Evolutionary conservation across 2,329 filamentous ascomycete species (phyloP).

Genomic region (Ceratocystis colombiana): DNA sequence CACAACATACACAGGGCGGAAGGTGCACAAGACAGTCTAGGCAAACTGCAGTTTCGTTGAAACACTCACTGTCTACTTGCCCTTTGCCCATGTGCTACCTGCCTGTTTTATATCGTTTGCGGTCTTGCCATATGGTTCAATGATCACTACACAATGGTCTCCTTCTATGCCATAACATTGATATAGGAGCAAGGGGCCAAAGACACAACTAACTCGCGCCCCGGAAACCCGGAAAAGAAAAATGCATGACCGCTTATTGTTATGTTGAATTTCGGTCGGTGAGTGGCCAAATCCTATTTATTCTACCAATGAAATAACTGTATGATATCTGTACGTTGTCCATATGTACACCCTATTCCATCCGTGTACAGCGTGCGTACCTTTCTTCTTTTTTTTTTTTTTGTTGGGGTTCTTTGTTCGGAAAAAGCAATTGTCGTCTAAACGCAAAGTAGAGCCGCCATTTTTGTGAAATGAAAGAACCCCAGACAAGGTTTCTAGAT

Average conservation of each 20-base stretch:
- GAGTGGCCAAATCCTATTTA: too few species aligned
- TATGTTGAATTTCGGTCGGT: too few species aligned
- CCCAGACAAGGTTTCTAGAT: not conserved
- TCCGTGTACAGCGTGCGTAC: not conserved
- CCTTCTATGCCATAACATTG: too few species aligned
- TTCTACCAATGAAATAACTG: too few species aligned
- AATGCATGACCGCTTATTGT: too few species aligned
- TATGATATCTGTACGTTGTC: too few species aligned
- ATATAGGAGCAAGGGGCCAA: too few species aligned
- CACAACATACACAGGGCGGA: not conserved
- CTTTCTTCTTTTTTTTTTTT: constrained; percentile 1
- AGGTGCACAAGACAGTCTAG: not conserved
- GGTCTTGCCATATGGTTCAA: too few species aligned
- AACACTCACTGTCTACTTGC: not conserved
- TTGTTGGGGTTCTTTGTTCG: constrained; percentile 7
- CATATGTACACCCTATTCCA: not conserved
- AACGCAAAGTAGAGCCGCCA: constrained; percentile 6
- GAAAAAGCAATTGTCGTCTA: not conserved
- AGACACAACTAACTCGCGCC: too few species aligned
- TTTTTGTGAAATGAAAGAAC: not conserved
- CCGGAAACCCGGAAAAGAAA: too few species aligned
- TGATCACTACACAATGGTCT: too few species aligned
- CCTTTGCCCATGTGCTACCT: not conserved
- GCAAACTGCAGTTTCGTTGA: not conserved
- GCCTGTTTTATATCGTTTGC: too few species aligned